These are phyloP conservation scores for Alternaria triticimaculans DNA, from an alignment of 2,329 filamentous ascomycete genomes.

Conservation along the genomic window DNA sequence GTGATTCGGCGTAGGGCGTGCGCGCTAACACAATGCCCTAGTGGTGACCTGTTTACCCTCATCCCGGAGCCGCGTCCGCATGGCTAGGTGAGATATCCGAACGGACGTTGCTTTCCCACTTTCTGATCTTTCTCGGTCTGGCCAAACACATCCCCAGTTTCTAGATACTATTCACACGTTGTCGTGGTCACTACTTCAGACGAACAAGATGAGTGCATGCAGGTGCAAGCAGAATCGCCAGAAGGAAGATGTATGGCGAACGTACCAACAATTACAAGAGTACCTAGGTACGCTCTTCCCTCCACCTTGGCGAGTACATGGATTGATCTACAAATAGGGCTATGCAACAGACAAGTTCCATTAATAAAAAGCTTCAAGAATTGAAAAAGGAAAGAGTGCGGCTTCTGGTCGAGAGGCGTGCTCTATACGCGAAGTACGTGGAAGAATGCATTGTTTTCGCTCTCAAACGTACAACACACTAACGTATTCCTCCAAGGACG, in stretches of 20 bases:
- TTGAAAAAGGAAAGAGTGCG: background rate
- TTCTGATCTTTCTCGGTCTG: background rate
- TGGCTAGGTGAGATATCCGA: background rate
- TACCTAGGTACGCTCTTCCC: background rate
- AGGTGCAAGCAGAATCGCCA: background rate
- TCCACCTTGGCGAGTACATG: background rate
- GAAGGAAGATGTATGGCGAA: background rate
- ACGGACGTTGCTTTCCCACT: background rate
- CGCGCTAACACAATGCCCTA: background rate
- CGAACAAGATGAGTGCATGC: background rate
- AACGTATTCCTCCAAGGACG: background rate
- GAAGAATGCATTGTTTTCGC: background rate
- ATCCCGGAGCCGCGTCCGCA: background rate
- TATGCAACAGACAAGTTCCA: background rate
- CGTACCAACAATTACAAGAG: background rate
- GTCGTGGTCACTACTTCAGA: background rate
- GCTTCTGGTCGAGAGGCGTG: background rate
- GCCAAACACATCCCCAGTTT: background rate
- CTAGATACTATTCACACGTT: background rate
- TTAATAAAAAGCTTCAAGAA: background rate
- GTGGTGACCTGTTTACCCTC: background rate
- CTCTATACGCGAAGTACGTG: background rate
- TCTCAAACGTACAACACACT: background rate
- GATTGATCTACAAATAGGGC: background rate
- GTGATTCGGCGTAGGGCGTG: background rate